Conservation (phyloP, 2,329 filamentous ascomycete species). For the Gnomoniopsis smithogilvyi region DNA sequence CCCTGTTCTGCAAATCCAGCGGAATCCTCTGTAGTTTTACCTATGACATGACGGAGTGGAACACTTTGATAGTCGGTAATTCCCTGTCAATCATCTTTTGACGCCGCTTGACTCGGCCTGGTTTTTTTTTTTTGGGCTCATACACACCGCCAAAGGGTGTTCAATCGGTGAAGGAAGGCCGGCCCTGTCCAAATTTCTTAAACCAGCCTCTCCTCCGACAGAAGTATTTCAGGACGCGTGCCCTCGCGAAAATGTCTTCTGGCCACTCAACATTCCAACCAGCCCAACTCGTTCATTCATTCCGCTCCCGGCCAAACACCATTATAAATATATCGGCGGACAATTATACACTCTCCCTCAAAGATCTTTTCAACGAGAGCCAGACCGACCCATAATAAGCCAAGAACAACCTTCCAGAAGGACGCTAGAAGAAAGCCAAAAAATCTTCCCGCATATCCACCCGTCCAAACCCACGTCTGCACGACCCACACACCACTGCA, state of each 20-base stretch:
- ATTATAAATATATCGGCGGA: neutral
- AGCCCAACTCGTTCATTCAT: constrained; percentile 5
- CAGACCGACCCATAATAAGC: constrained; percentile 2
- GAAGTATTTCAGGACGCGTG: constrained; percentile 11
- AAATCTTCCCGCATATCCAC: constrained; percentile 4
- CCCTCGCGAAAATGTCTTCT: constrained; percentile 1
- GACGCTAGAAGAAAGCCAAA: constrained; percentile 15
- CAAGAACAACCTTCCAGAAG: constrained; percentile 12
- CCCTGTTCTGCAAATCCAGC: constrained; percentile 1
- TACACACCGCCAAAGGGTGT: constrained; percentile 6
- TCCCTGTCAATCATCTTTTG: constrained; percentile 6
- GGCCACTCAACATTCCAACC: neutral
- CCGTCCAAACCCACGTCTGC: neutral
- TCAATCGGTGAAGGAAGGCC: constrained; percentile 11
- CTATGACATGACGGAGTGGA: constrained; percentile 8
- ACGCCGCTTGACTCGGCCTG: constrained; percentile 12
- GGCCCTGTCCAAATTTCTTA: constrained; percentile 7
- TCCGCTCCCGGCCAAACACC: neutral
- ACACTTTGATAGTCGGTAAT: neutral
- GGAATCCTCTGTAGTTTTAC: constrained; percentile 4
- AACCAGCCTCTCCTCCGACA: neutral
- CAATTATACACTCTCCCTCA: neutral
- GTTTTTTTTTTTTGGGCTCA: neutral
- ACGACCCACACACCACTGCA: constrained; percentile 5
- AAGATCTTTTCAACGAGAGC: neutral